phyloP scores from a whole-genome alignment of 305 asterid genomes.

The Ilex paraguariensis region DNA sequence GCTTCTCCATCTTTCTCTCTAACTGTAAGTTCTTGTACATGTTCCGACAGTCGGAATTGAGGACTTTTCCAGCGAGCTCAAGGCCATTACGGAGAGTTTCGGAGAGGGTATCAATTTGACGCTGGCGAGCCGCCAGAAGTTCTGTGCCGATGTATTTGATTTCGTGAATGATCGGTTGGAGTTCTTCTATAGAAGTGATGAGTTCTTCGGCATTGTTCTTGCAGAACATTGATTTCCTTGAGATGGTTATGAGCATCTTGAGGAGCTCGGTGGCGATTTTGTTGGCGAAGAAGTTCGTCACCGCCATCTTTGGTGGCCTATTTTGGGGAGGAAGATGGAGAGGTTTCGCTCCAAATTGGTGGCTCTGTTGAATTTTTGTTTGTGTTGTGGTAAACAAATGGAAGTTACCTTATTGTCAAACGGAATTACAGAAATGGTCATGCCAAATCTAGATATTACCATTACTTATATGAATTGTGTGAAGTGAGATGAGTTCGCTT shows the following conservation, averaged over 20 bases:
- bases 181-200: constrained; percentile 35
- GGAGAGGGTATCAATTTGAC: constrained; percentile 64
- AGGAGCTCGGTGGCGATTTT: constrained; percentile 82
- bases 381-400: too few species aligned
- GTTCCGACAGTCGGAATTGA: constrained; percentile 67
- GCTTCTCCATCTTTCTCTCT: constrained; percentile 71
- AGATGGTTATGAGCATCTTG: constrained; percentile 49
- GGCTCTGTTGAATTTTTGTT: too few species aligned
- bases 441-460: too few species aligned
- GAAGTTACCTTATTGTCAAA: too few species aligned
- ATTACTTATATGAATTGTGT: too few species aligned
- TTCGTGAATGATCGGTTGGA: constrained; percentile 74
- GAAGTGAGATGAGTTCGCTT: too few species aligned
- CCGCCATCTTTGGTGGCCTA: constrained; percentile 42
- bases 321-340: not conserved
- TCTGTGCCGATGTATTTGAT: constrained; percentile 73
- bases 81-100: constrained; percentile 54
- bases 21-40: constrained; percentile 53
- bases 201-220: constrained; percentile 74
- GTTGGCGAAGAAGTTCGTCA: constrained; percentile 83
- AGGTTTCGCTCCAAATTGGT: not conserved
- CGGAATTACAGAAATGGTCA: too few species aligned
- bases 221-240: constrained; percentile 51
- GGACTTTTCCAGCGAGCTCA: constrained; percentile 55
- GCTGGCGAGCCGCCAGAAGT: constrained; percentile 78